Percentiles rank a stretch among this genome's conserved stretches.
Evolutionary conservation across 257 asterid species (phyloP).

Genomic region (Phtheirospermum japonicum): DNA sequence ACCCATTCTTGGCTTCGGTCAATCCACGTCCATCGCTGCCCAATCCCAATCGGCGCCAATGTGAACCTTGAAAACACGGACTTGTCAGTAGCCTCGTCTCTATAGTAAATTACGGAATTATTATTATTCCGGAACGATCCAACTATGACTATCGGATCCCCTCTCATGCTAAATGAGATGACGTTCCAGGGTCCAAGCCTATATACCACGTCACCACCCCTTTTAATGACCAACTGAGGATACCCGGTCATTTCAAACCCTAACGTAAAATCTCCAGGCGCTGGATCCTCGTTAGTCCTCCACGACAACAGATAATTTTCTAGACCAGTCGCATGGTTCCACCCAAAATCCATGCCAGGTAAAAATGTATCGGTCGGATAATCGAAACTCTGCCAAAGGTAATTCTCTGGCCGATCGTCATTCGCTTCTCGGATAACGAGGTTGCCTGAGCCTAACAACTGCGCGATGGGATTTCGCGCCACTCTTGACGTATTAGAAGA

Average conservation of each 20-base stretch:
- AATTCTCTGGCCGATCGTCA: neutral
- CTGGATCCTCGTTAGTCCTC: too few relatives aligned
- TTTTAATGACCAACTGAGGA: too few relatives aligned
- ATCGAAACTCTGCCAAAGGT: neutral
- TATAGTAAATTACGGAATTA: too few relatives aligned
- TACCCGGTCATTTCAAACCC: too few relatives aligned
- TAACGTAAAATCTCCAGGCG: too few relatives aligned
- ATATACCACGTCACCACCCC: too few relatives aligned
- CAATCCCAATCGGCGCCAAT: constrained; percentile 24
- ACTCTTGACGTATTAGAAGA: neutral
- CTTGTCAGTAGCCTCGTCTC: neutral
- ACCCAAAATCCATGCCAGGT: neutral
- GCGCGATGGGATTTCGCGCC: neutral
- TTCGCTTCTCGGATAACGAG: neutral
- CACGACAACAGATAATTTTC: too few relatives aligned
- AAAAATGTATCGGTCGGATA: neutral
- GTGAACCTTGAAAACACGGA: constrained; percentile 17
- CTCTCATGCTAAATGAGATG: too few relatives aligned
- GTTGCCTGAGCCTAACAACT: neutral
- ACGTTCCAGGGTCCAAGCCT: too few relatives aligned
- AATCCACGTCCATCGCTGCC: constrained; percentile 31
- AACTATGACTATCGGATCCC: too few relatives aligned
- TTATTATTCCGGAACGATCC: too few relatives aligned
- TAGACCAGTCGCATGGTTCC: too few relatives aligned
- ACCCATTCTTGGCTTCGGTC: constrained; percentile 30